A percentile compares a stretch with the other conserved stretches of the same genome.
Conservation (phyloP, 1,139 yeast species). For the Martiniozyma asiatica region DNA sequence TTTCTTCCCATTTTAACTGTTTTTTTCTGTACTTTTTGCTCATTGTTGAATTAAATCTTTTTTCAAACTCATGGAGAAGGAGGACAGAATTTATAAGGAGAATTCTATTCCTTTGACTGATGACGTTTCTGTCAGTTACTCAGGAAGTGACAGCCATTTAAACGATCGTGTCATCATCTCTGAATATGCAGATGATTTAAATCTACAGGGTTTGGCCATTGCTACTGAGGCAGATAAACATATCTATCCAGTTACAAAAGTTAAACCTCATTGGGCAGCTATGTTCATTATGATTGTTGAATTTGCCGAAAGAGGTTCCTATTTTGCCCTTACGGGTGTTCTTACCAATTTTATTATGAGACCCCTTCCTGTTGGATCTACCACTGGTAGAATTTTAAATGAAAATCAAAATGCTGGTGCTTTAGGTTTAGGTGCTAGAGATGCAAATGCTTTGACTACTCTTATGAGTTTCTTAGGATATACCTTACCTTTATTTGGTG, state of each 20-base stretch:
- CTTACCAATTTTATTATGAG: conserved; percentile 32
- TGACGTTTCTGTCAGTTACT: too few relatives aligned
- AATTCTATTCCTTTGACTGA: too few relatives aligned
- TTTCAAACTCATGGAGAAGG: too few relatives aligned
- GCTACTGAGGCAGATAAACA: conserved; percentile 32
- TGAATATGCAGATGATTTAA: conserved; percentile 17
- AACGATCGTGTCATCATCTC: too few relatives aligned
- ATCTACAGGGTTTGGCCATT: conserved; percentile 16
- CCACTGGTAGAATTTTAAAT: conserved; percentile 19
- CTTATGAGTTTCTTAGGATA: conserved; percentile 31
- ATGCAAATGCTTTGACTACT: conserved; percentile 28
- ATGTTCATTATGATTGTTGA: conserved; percentile 29
- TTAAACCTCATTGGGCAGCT: conserved; percentile 26
- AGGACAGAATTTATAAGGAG: too few relatives aligned
- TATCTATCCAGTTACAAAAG: conserved; percentile 30
- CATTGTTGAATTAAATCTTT: too few relatives aligned
- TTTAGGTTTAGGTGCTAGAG: conserved; percentile 26
- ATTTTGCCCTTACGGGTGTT: conserved; percentile 28
- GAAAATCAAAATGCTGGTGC: conserved; percentile 27
- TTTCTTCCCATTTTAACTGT: too few relatives aligned
- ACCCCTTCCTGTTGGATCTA: conserved; percentile 38
- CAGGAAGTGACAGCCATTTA: too few relatives aligned
- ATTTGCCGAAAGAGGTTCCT: conserved; percentile 36
- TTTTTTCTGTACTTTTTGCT: too few relatives aligned
- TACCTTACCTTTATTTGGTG: conserved; percentile 31